Percentiles rank a stretch among this genome's conserved stretches.
Evolutionary conservation across 805 yeast species (phyloP).

Genomic region (Candida boidinii): DNA sequence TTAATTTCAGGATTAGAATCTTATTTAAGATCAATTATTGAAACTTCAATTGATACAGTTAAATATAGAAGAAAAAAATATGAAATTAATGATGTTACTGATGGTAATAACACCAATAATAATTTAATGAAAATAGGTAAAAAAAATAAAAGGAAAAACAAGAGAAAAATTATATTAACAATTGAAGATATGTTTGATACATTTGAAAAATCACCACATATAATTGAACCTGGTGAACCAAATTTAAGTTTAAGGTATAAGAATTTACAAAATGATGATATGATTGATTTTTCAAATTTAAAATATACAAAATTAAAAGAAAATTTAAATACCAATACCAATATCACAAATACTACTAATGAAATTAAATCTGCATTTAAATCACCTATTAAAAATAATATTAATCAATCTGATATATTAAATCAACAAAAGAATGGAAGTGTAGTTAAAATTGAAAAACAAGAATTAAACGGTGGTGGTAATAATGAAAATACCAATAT

Average conservation of each 20-base stretch:
- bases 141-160: conserved; percentile 9
- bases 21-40: conserved; percentile 67
- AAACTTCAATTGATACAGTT: conserved; percentile 65
- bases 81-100: conserved; percentile 21
- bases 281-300: too few relatives aligned
- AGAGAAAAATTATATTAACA: conserved; percentile 34
- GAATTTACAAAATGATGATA: conserved; percentile 50
- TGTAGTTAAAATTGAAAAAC: too few relatives aligned
- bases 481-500: too few relatives aligned
- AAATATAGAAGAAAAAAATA: conserved; percentile 47
- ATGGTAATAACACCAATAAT: conserved; percentile 4
- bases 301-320: background rate
- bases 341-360: background rate
- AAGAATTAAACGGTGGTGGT: too few relatives aligned
- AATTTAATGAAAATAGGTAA: background rate
- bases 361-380: too few relatives aligned
- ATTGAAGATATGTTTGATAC: conserved; percentile 64
- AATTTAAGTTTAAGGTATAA: conserved; percentile 38
- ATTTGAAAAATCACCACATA: conserved; percentile 53
- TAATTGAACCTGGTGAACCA: conserved; percentile 63
- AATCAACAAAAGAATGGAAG: too few relatives aligned
- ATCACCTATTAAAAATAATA: too few relatives aligned
- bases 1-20: conserved; percentile 73
- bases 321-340: background rate
- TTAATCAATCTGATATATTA: too few relatives aligned